Percentiles rank a stretch among this genome's conserved stretches.
phyloP scores from a whole-genome alignment of 371 early-diverging fungal genomes.

The Mucor sp. region DNA sequence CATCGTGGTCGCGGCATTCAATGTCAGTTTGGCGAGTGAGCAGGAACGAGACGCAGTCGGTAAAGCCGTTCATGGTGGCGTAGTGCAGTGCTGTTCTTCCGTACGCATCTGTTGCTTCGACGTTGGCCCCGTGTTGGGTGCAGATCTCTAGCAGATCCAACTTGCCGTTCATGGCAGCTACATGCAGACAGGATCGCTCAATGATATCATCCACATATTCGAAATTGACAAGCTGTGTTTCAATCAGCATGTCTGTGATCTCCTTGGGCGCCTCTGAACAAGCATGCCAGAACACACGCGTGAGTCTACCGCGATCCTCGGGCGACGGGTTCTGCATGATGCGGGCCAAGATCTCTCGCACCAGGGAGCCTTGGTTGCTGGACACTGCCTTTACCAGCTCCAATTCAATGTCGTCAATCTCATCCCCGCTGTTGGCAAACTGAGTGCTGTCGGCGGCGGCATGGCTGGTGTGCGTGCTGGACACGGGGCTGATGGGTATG shows the following conservation, averaged over 20 bases:
- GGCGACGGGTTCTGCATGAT: conserved; percentile 46
- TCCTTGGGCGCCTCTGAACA: conserved; percentile 68
- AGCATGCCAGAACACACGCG: conserved; percentile 84
- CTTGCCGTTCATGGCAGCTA: conserved; percentile 82
- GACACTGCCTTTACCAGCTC: conserved; percentile 62
- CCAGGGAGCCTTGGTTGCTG: conserved; percentile 46
- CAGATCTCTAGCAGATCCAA: conserved; percentile 60
- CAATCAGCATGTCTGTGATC: conserved; percentile 65
- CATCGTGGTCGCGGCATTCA: conserved; percentile 84
- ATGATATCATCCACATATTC: conserved; percentile 91
- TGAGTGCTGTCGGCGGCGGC: not conserved
- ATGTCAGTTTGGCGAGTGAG: conserved; percentile 62
- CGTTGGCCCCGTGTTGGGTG: conserved; percentile 61
- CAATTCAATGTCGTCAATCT: conserved; percentile 64
- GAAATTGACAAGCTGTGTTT: conserved; percentile 65
- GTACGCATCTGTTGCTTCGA: conserved; percentile 81
- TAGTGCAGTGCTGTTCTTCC: conserved; percentile 91
- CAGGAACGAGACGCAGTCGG: conserved; percentile 70
- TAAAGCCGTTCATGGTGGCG: conserved; percentile 87
- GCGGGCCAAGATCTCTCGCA: conserved; percentile 65
- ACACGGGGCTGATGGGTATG: conserved; percentile 27
- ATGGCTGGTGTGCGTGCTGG: conserved; percentile 3
- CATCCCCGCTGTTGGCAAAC: conserved; percentile 24
- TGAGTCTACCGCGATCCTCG: conserved; percentile 58
- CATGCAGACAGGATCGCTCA: conserved; percentile 87